Base-by-base conservation (phyloP, 805 yeast genomes). In the Sugiyamaella mastotermitis region DNA sequence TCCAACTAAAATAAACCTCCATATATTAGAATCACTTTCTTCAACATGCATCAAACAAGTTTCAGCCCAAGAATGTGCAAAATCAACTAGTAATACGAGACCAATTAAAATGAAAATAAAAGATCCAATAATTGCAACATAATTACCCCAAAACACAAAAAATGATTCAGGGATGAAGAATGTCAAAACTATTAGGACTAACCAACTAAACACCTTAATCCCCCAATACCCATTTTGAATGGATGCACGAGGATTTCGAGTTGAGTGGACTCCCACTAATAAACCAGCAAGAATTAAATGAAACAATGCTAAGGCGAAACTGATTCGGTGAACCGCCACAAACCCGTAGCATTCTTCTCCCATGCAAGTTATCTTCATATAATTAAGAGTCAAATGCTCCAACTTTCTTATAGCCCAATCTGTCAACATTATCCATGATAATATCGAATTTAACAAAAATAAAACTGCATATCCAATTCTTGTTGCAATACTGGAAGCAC, bases 61-160 rank as follows among this genome's bases (percentile, higher is more conserved):
- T 53, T 92, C 99, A 0, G 97, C 97, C 96, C 97, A 92, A 50
- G 90, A 90, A 61, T 92, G 97, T 3, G 98, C 97, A 69, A 86
- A 92, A 60, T 92, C 98, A 22, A 92, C 97, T 34, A 92, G 66
- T 35, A 92, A 67, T 10, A 94, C 82, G 41, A 92, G 71, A 1
- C 98, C 98, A 44, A 92, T 84, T 11, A 92, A 78, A 25, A 90
- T 74, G 62, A 92, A 92, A 3, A 87, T 55, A 2, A 90, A 82
- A 31, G 95, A 85, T 51, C 86, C 80, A 4, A 86, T 62, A 21
- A 88, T 81, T 4, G 97, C 86, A 31, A 92, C 67, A 64, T 86
- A 79, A 58, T 85, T 92, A 1, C 98, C 97, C 78, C 94, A 92
- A 52, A 81, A 70, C 11, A 88, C 72, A 59, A 82, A 92, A 57